Percentiles rank a stretch among this genome's conserved stretches.
Evolutionary conservation across 2,329 filamentous ascomycete genomes (phyloP).

Genomic region (Penicillium concentricum): DNA sequence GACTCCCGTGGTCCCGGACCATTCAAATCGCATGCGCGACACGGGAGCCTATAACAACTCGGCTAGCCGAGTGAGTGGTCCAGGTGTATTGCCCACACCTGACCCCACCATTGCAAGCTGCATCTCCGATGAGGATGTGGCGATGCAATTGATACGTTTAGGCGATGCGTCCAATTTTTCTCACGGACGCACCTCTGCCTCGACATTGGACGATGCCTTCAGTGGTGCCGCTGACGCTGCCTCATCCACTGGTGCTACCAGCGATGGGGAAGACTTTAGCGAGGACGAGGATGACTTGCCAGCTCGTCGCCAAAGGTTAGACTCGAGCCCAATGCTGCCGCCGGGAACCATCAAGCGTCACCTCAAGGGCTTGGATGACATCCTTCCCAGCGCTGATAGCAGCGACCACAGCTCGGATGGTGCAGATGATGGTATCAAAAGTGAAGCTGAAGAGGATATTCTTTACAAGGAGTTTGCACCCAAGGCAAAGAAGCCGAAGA

Average conservation of each 20-base stretch:
- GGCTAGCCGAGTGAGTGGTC: constrained; percentile 38
- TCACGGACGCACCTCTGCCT: constrained; percentile 87
- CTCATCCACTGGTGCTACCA: constrained; percentile 82
- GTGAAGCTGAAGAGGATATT: constrained; percentile 50
- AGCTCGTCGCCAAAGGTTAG: constrained; percentile 41
- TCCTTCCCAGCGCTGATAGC: constrained; percentile 57
- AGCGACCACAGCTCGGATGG: constrained; percentile 63
- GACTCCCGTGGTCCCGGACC: constrained; percentile 56
- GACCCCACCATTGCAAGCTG: constrained; percentile 97
- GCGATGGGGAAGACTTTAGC: constrained; percentile 65
- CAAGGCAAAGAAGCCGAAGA: constrained; percentile 55
- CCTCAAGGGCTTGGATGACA: constrained; percentile 52
- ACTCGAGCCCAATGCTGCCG: constrained; percentile 45
- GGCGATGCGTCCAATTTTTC: constrained; percentile 93
- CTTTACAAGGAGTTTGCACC: constrained; percentile 40
- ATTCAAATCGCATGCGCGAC: constrained; percentile 65
- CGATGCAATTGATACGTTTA: constrained; percentile 92
- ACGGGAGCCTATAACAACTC: constrained; percentile 45
- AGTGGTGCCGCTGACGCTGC: constrained; percentile 83
- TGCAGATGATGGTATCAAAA: constrained; percentile 55
- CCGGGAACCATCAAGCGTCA: constrained; percentile 47
- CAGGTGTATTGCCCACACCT: constrained; percentile 79
- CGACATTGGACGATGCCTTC: constrained; percentile 88
- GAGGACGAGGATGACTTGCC: constrained; percentile 61
- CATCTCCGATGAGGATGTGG: constrained; percentile 97